Evolutionary conservation across 2,329 filamentous ascomycete genomes (phyloP), one percentile per base, ranked within the genome.

Genomic region (Helicocarpus griseus): DNA sequence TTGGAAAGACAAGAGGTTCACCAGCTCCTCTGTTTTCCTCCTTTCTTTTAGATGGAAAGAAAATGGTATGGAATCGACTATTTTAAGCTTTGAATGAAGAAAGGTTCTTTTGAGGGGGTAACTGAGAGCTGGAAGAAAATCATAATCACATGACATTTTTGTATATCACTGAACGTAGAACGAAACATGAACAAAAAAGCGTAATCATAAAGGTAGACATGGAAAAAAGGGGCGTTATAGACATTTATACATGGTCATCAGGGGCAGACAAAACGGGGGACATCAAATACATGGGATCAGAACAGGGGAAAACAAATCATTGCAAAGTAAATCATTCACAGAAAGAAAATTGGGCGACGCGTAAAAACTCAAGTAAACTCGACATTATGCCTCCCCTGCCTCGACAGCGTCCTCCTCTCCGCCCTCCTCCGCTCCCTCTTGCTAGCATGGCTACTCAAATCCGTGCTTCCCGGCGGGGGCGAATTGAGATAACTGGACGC

Each of bases 381-480:
- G 17, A 77, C 75, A 48, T 68, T 67, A 28, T 69, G 68, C 35
- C 65, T 63, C 48, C 75, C 75, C 55, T 73, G 65, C 48, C 66
- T 65, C 21, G 70, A 67, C 35, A 72, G 66, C 38, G 73, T 72
- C 58, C 77, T 65, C 61, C 77, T 64, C 60, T 80, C 77, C 14
- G 77, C 77, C 49, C 77, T 68, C 60, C 77, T 67, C 53, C 77
- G 65, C 51, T 74, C 64, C 45, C 77, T 69, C 58, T 79, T 79
- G 53, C 72, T 77, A 1, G 76, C 77, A 58, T 78, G 79, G 52
- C 76, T 69, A 31, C 72, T 73, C 19, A 71, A 69, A 52, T 76
- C 74, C 1, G 73, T 76, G 8, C 73, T 75, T 3, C 40, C 40
- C n/a, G 40, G 24, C 7, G 71, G 73, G 28, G 69, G 69, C 0